Percentiles rank a stretch among this genome's conserved stretches.
Evolutionary conservation across 768 basidiomycete species (phyloP).

Genomic region (Tylopilus cervinicoccineus): DNA sequence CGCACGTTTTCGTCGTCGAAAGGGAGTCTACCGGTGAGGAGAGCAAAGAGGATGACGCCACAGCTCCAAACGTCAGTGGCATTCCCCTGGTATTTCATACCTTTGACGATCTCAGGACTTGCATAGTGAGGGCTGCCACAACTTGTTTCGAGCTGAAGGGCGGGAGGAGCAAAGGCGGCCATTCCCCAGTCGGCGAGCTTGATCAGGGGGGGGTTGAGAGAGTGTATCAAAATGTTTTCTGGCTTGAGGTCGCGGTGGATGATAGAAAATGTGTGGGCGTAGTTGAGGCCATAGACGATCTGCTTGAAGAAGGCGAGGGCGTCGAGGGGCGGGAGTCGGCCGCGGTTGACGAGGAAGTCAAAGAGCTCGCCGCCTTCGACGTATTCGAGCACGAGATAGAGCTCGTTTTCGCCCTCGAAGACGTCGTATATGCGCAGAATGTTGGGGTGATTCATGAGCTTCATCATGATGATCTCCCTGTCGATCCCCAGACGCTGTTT

Average conservation of each 20-base stretch:
- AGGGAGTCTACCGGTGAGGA: slow-evolving; percentile 86
- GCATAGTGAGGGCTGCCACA: slow-evolving; percentile 98
- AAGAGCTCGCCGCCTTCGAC: slow-evolving; percentile 96
- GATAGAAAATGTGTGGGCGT: slow-evolving; percentile 96
- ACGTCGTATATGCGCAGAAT: slow-evolving; percentile 95
- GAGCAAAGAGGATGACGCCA: slow-evolving; percentile 88
- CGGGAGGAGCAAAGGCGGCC: slow-evolving; percentile 91
- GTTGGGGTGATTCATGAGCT: slow-evolving; percentile 97
- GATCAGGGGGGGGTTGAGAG: slow-evolving; percentile 73
- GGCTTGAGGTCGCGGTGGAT: slow-evolving; percentile 98
- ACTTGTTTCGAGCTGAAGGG: slow-evolving; percentile 84
- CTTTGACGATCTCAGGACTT: slow-evolving; percentile 93
- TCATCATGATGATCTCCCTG: slow-evolving; percentile 98
- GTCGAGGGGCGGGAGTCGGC: slow-evolving; percentile 73
- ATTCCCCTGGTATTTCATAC: slow-evolving; percentile 82
- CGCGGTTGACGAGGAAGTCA: slow-evolving; percentile 90
- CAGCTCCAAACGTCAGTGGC: slow-evolving; percentile 97
- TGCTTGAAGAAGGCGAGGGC: slow-evolving; percentile 94
- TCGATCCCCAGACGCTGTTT: slow-evolving; percentile 86
- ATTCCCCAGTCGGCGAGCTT: slow-evolving; percentile 99
- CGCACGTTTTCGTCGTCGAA: slow-evolving; percentile 90
- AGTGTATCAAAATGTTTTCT: slow-evolving; percentile 92
- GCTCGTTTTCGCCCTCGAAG: slow-evolving; percentile 86
- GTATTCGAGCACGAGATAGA: slow-evolving; percentile 92
- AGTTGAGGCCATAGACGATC: slow-evolving; percentile 91